Base-by-base conservation (phyloP, 306 rosid species). In the Vigna mungo region DNA sequence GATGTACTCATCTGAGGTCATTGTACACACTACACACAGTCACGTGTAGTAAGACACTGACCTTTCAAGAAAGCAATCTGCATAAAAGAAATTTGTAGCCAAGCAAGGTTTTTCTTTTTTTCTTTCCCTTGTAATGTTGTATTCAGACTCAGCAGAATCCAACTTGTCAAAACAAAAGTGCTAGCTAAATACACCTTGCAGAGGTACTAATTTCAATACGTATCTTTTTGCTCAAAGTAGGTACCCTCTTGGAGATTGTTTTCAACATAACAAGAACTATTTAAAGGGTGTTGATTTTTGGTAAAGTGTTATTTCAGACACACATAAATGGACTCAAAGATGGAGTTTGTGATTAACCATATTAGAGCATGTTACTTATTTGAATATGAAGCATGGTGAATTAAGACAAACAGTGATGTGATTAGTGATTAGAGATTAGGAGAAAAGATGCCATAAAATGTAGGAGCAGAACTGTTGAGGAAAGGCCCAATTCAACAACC, bases 401-500 rank as follows among this genome's bases (percentile, higher is more conserved):
- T 68, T 39, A 77, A 6, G 71, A 25, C 17, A 67, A 47, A 71
- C 36, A 63, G 14, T 48, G 37, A 61, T 52, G 5, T 39, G 43
- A 23, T 58, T 34, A 71, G 56, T 56, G 65, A 43, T 69, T 44
- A 58, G 10, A 25, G 41, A 60, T 18, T 34, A 47, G 56, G 48
- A 21, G 55, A 60, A 34, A 37, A 53, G 32, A 30, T 37, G 13
- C 7, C 21, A 46, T 4, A 65, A 16, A 30, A 65, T 61, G 32
- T 14, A 63, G 62, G 58, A 66, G 47, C 72, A 74, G 47, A 74
- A 80, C 36, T 47, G 73, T 23, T 73, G 10, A 84, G 55, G 78
- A 72, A 71, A 83, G 82, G 70, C 0, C 16, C 80, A 84, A 84
- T 78, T 85, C 81, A 83, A 83, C 89, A 77, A 87, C 91, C 89